Evolutionary conservation across 345 rosid species (phyloP).

Genomic region (Reutealis trisperma): DNA sequence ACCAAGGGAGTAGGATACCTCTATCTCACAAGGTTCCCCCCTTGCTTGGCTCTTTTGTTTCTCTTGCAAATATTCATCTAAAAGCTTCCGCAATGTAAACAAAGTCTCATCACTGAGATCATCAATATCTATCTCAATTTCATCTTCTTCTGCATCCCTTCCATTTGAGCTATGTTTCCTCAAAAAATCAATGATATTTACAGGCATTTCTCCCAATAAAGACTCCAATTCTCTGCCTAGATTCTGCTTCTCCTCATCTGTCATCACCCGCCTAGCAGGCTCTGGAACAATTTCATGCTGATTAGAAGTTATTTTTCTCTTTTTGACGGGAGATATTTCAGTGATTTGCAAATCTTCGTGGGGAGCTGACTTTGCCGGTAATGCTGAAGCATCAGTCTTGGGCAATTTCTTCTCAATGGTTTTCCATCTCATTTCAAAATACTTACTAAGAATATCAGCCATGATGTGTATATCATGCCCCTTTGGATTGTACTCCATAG

Average conservation of each 20-base stretch:
- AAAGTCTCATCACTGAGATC: conserved; percentile 29
- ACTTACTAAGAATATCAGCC: conserved; percentile 42
- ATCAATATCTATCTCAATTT: conserved; percentile 37
- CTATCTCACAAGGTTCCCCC: conserved; percentile 35
- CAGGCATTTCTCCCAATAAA: conserved; percentile 27
- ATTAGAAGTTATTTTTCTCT: conserved; percentile 17
- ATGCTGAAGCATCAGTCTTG: not conserved
- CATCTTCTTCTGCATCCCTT: conserved; percentile 24
- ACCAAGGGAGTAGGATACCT: conserved; percentile 17
- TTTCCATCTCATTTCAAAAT: conserved; percentile 40
- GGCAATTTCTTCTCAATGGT: conserved; percentile 30
- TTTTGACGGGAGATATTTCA: conserved; percentile 21
- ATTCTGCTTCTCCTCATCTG: conserved; percentile 19
- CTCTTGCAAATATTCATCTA: conserved; percentile 29
- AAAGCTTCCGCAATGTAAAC: conserved; percentile 27
- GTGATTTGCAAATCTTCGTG: not conserved
- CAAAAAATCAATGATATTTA: conserved; percentile 29
- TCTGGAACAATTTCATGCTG: conserved; percentile 17
- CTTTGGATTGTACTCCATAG: conserved; percentile 50
- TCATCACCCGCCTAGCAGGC: conserved; percentile 19
- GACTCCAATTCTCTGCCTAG: conserved; percentile 19
- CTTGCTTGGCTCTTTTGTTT: conserved; percentile 19
- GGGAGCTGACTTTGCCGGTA: not conserved
- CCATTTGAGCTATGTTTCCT: conserved; percentile 22
- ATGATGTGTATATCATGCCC: conserved; percentile 43